phyloP scores from a whole-genome alignment of 2,329 filamentous ascomycete species.

The Samsoniella hepiali region DNA sequence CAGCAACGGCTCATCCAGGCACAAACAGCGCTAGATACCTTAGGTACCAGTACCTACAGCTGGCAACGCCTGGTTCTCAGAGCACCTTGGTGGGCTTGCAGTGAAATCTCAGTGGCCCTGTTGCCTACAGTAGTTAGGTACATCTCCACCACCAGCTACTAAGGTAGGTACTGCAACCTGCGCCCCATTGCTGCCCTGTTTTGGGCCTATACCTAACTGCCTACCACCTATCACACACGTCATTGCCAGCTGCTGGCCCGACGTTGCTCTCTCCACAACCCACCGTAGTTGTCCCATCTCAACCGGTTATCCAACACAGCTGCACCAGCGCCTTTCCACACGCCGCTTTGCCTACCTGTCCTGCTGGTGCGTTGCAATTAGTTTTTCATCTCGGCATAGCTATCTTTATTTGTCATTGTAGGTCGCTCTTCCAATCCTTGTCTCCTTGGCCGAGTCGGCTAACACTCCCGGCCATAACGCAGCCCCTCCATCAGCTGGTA shows the following conservation, averaged over 20 bases:
- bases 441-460: not conserved
- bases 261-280: conserved; percentile 4
- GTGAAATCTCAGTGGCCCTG: not conserved
- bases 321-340: not conserved
- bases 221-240: conserved; percentile 4
- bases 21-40: not conserved
- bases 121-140: not conserved
- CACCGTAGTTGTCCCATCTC: conserved; percentile 4
- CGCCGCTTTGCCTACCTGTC: not conserved
- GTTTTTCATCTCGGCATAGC: not conserved
- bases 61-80: not conserved
- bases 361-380: not conserved
- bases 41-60: too few relatives aligned
- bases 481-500: conserved; percentile 11
- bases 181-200: conserved; percentile 6
- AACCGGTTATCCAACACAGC: not conserved
- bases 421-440: not conserved
- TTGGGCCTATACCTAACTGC: not conserved
- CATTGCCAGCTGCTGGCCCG: conserved; percentile 10
- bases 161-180: not conserved
- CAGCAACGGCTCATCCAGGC: not conserved
- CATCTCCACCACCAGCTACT: not conserved
- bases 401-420: not conserved
- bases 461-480: conserved; percentile 1
- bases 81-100: not conserved